Evolutionary conservation across 768 basidiomycete genomes (phyloP), one percentile per base, ranked within the genome.

Genomic region (Sporobolomyces roseus): DNA sequence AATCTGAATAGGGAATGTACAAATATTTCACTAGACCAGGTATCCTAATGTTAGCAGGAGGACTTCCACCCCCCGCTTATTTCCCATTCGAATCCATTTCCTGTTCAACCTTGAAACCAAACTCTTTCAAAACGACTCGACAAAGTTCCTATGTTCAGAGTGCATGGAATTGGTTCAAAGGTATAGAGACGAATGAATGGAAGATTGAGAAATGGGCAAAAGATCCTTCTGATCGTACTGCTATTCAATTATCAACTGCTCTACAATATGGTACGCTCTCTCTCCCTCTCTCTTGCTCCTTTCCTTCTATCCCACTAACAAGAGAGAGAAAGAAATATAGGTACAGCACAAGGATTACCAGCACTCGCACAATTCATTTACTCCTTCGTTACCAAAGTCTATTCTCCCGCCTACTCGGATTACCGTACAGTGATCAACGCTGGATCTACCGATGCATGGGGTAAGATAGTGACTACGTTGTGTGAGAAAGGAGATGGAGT

Each of bases 41-140:
- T 14, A 68, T 85, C 12, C 83, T 89, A 58, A 79, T 77, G 56
- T 79, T 91, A 68, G 87, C 87, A n/a, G 88, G 88, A 87, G 88
- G 88, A 16, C 74, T 88, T 30, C 89, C 90, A 0, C 82, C 80
- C 68, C 85, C 88, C 12, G 82, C 81, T 0, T 87, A 86, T 76
- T 91, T 79, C 71, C 79, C 79, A 1, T 69, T 30, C 63, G 81
- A 86, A 27, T 79, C 82, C 35, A 71, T 91, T 50, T 83, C 83
- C 3, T 85, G 83, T 19, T 81, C 85, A 38, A 81, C 82, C 12
- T 81, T 87, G 35, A 76, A 81, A 3, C 76, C 80, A 2, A 83
- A 86, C 43, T 51, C 63, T 71, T 80, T 83, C 6, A 84, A 84
- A 69, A 80, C 85, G 17, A 75, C 83, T 23, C 77, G 78, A 25